These are phyloP conservation scores for Chlorella ohadii DNA, from an alignment of 139 green algal genomes.

Conservation along the genomic window DNA sequence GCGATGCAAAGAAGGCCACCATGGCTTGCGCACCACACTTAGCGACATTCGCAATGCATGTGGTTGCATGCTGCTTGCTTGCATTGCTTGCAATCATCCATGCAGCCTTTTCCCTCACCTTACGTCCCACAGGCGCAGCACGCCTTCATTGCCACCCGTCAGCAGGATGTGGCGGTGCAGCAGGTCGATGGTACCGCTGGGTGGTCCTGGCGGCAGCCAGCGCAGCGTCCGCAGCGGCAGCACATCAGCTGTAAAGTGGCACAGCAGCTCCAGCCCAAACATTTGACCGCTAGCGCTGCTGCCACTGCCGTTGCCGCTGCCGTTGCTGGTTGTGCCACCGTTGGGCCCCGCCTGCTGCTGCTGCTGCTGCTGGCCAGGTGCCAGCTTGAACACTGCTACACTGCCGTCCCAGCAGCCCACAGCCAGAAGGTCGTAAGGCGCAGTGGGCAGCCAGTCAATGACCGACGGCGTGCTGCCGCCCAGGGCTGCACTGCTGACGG, in stretches of 20 bases:
- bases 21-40: too few species aligned
- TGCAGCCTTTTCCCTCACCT: not conserved
- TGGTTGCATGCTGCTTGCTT: too few species aligned
- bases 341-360: not conserved
- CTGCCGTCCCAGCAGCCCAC: constrained; percentile 72
- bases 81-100: too few species aligned
- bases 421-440: constrained; percentile 61
- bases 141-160: constrained; percentile 41
- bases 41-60: too few species aligned
- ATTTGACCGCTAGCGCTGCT: not conserved
- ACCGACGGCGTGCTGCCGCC: constrained; percentile 53
- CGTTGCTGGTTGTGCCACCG: not conserved
- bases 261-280: constrained; percentile 25
- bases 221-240: constrained; percentile 32
- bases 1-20: too few species aligned
- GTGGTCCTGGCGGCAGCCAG: constrained; percentile 32
- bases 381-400: constrained; percentile 45
- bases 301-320: not conserved
- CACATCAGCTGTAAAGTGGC: constrained; percentile 35
- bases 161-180: constrained; percentile 24
- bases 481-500: not conserved
- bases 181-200: not conserved
- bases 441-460: constrained; percentile 62
- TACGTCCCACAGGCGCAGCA: constrained; percentile 39
- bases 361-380: not conserved